phyloP scores from a whole-genome alignment of 2,329 filamentous ascomycete genomes.

The Beauveria bassiana region DNA sequence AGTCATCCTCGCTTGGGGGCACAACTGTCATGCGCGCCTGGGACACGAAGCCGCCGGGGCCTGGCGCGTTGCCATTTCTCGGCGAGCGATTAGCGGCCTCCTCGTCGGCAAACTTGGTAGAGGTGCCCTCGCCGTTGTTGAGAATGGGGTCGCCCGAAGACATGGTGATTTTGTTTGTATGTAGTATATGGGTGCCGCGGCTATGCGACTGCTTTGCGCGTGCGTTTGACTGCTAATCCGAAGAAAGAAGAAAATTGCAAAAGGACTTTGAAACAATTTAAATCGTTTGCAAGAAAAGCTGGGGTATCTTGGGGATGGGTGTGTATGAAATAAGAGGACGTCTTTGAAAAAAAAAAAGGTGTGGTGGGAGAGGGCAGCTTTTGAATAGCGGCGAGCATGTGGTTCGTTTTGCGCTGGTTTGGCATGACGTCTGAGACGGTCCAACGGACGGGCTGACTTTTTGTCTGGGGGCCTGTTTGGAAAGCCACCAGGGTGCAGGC shows the following conservation, averaged over 20 bases:
- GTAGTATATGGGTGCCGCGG: neutral
- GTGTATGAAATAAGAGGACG: too few relatives aligned
- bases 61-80: conserved; percentile 1
- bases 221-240: neutral
- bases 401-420: neutral
- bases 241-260: neutral
- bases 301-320: too few relatives aligned
- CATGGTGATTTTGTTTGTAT: neutral
- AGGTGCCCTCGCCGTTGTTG: conserved; percentile 17
- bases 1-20: conserved; percentile 72
- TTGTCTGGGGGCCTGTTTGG: neutral
- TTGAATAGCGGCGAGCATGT: neutral
- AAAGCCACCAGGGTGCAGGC: too few relatives aligned
- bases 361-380: too few relatives aligned
- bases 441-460: neutral
- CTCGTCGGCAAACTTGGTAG: conserved; percentile 2
- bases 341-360: too few relatives aligned
- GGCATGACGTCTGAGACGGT: neutral
- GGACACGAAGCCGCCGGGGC: conserved; percentile 37
- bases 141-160: conserved; percentile 3
- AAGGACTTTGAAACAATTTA: too few relatives aligned
- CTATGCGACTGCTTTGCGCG: neutral
- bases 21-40: conserved; percentile 61
- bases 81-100: conserved; percentile 21
- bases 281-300: too few relatives aligned